Percentiles rank a stretch among this genome's conserved stretches.
Conservation (phyloP, 148 eudicot genomes). For the Silene conica region DNA sequence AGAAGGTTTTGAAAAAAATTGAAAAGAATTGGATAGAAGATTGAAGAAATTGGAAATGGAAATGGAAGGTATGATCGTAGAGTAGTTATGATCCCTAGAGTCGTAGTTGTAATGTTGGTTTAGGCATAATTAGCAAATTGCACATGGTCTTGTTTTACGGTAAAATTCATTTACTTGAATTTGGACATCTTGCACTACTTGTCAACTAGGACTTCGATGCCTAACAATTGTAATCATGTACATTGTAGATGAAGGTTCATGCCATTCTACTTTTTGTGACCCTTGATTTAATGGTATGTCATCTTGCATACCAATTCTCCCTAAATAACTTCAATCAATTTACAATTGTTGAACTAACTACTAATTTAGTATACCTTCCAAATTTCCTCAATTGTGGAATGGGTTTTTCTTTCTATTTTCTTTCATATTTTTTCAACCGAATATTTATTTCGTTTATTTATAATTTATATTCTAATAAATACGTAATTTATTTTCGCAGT, state of each 20-base stretch:
- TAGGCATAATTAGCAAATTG: slow-evolving; percentile 1
- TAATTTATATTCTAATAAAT: too few relatives aligned
- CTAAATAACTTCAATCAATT: too few relatives aligned
- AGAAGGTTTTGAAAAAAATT: too few relatives aligned
- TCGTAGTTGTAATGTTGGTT: background rate
- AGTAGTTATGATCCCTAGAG: background rate
- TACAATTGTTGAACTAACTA: too few relatives aligned
- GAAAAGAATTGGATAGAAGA: background rate
- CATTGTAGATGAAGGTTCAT: background rate
- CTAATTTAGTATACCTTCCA: too few relatives aligned
- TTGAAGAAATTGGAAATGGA: background rate
- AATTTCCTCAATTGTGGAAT: too few relatives aligned
- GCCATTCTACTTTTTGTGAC: background rate
- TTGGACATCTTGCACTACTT: background rate
- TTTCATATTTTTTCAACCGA: too few relatives aligned
- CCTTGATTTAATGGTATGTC: too few relatives aligned
- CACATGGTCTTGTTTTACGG: background rate
- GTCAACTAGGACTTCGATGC: background rate
- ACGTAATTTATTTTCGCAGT: too few relatives aligned
- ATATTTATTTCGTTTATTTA: too few relatives aligned
- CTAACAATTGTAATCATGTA: background rate
- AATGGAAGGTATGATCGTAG: background rate
- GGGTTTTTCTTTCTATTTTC: too few relatives aligned
- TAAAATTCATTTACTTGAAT: background rate
- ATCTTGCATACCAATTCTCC: too few relatives aligned